Conservation (phyloP, 345 rosid genomes). For the Brassica juncea region DNA sequence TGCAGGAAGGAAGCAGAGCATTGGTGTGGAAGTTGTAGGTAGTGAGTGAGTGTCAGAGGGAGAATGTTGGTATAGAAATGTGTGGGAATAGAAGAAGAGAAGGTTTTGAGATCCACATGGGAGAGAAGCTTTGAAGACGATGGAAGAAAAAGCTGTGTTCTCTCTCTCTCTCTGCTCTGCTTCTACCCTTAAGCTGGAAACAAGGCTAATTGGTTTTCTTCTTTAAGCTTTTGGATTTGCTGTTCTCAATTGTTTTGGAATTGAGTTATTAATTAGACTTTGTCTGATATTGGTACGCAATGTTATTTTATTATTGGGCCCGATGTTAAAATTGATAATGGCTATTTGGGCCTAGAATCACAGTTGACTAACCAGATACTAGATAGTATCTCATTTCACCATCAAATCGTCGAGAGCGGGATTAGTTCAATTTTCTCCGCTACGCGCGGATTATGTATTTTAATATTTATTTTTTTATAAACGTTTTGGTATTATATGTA, state of each 20-base stretch:
- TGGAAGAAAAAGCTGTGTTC: slow-evolving; percentile 8
- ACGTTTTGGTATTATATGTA: too few species aligned
- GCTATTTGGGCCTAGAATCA: neutral
- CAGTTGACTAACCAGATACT: neutral
- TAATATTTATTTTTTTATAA: too few species aligned
- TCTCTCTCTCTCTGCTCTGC: slow-evolving; percentile 24
- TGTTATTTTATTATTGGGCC: slow-evolving; percentile 1
- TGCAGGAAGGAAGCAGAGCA: slow-evolving; percentile 14
- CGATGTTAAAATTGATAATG: neutral
- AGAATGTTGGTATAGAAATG: slow-evolving; percentile 38
- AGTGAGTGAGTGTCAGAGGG: slow-evolving; percentile 26
- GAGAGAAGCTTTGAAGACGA: slow-evolving; percentile 20
- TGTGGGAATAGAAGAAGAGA: slow-evolving; percentile 23
- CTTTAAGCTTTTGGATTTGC: slow-evolving; percentile 5
- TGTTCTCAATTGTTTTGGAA: neutral
- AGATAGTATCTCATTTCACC: neutral
- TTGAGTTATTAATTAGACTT: neutral
- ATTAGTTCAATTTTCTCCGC: too few species aligned
- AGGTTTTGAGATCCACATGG: slow-evolving; percentile 18
- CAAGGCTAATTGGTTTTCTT: slow-evolving; percentile 16
- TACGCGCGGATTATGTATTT: too few species aligned
- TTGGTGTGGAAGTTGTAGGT: neutral
- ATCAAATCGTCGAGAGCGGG: neutral
- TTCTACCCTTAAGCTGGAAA: slow-evolving; percentile 20
- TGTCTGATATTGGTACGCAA: neutral